These are phyloP conservation scores for Cyberlindnera amylophila DNA, from an alignment of 805 yeast genomes.

Conservation along the genomic window DNA sequence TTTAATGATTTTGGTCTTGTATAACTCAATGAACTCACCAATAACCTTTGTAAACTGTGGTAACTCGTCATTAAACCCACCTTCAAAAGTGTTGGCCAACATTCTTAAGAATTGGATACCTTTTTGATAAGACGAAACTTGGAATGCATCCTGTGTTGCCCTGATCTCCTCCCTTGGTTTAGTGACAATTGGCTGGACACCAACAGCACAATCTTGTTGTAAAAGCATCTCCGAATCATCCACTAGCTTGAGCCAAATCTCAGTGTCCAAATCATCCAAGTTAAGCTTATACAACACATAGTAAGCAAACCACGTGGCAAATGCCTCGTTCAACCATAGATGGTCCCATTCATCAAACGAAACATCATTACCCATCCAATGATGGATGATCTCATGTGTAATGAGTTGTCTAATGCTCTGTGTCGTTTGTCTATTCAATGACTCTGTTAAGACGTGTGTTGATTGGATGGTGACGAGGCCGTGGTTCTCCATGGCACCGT, in stretches of 20 bases:
- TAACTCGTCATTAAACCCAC: conserved; percentile 29
- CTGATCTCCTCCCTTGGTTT: conserved; percentile 30
- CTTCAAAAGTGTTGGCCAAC: conserved; percentile 43
- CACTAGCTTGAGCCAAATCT: conserved; percentile 33
- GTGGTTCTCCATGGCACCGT: conserved; percentile 82
- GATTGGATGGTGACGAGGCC: conserved; percentile 61
- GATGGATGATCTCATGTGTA: conserved; percentile 74
- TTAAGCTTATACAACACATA: conserved; percentile 35
- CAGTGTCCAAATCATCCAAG: conserved; percentile 23
- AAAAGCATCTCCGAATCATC: conserved; percentile 32
- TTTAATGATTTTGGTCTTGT: conserved; percentile 39
- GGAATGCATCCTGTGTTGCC: conserved; percentile 45
- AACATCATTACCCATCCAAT: conserved; percentile 71
- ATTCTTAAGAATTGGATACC: conserved; percentile 54
- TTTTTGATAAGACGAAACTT: conserved; percentile 50
- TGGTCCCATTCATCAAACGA: conserved; percentile 65
- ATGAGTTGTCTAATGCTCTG: conserved; percentile 50
- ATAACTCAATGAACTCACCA: conserved; percentile 34
- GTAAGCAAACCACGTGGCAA: conserved; percentile 72
- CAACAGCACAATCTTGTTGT: conserved; percentile 33
- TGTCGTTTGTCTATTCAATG: conserved; percentile 25
- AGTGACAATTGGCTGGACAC: conserved; percentile 34
- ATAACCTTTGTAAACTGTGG: conserved; percentile 35
- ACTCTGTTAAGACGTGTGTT: conserved; percentile 42
- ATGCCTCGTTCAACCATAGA: conserved; percentile 73